phyloP scores from a whole-genome alignment of 2,329 filamentous ascomycete genomes.

The Colletotrichum karsti region DNA sequence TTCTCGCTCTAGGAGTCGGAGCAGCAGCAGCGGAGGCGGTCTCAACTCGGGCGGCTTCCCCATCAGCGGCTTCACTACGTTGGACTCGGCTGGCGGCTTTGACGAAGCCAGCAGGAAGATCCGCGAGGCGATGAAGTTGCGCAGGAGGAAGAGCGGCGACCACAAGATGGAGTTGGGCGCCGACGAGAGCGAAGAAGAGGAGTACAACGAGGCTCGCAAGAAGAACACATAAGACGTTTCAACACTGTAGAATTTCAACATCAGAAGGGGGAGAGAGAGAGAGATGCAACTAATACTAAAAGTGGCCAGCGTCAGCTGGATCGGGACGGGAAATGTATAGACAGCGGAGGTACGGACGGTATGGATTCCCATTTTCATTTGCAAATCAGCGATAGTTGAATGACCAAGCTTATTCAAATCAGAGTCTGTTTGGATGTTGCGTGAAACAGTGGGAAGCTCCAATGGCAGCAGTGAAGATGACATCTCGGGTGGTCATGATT shows the following conservation, averaged over 20 bases:
- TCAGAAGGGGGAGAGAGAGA: not conserved
- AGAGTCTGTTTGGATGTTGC: not conserved
- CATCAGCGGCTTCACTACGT: conserved; percentile 73
- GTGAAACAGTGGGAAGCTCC: not conserved
- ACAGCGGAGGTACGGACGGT: conserved; percentile 7
- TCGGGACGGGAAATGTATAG: not conserved
- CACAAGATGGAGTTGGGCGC: conserved; percentile 45
- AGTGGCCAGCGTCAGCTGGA: not conserved
- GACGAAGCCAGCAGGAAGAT: conserved; percentile 88
- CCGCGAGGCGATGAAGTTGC: conserved; percentile 79
- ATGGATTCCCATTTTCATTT: conserved; percentile 7
- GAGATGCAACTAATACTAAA: not conserved
- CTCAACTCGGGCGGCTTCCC: conserved; percentile 70
- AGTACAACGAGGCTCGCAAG: conserved; percentile 51
- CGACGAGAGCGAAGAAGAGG: conserved; percentile 50
- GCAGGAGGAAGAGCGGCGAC: conserved; percentile 60
- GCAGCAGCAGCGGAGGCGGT: conserved; percentile 72
- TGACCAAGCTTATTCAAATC: not conserved
- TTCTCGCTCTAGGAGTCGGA: conserved; percentile 79
- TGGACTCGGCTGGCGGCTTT: conserved; percentile 75
- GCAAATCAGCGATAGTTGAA: not conserved
- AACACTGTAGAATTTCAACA: not conserved
- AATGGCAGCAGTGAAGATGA: not conserved
- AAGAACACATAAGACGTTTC: conserved; percentile 40
- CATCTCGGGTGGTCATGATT: not conserved